Evolutionary conservation across 371 early-diverging fungal genomes (phyloP).

Genomic region (Blakeslea trispora): DNA sequence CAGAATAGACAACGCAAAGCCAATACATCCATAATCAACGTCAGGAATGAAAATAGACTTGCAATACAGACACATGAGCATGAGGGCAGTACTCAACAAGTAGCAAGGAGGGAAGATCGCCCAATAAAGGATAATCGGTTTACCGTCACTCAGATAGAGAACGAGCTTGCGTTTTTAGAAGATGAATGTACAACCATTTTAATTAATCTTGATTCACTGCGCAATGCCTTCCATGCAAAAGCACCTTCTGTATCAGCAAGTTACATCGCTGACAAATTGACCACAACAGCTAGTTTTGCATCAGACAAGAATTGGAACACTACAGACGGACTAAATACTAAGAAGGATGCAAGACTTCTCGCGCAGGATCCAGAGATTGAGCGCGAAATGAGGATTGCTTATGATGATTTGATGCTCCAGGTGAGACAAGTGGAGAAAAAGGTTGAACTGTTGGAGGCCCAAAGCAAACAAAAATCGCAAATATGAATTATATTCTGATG

Average conservation of each 20-base stretch:
- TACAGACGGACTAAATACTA: not conserved
- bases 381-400: slow-evolving; percentile 34
- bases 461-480: slow-evolving; percentile 10
- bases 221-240: slow-evolving; percentile 27
- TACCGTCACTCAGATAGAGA: slow-evolving; percentile 22
- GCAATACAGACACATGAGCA: not conserved
- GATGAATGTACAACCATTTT: slow-evolving; percentile 28
- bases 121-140: not conserved
- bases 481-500: too few species aligned
- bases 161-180: slow-evolving; percentile 23
- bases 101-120: slow-evolving; percentile 3
- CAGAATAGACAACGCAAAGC: not conserved
- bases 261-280: not conserved
- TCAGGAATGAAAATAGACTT: not conserved
- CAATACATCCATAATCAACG: not conserved
- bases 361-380: slow-evolving; percentile 25
- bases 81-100: not conserved
- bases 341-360: slow-evolving; percentile 1
- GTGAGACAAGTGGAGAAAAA: slow-evolving; percentile 39
- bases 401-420: slow-evolving; percentile 36
- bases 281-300: slow-evolving; percentile 3
- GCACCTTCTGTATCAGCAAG: not conserved
- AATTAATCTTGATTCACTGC: slow-evolving; percentile 25
- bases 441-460: slow-evolving; percentile 28
- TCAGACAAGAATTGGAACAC: not conserved